These are phyloP conservation scores for Trypanosoma boissoni DNA, from an alignment of 208 protist genomes.

Conservation along the genomic window DNA sequence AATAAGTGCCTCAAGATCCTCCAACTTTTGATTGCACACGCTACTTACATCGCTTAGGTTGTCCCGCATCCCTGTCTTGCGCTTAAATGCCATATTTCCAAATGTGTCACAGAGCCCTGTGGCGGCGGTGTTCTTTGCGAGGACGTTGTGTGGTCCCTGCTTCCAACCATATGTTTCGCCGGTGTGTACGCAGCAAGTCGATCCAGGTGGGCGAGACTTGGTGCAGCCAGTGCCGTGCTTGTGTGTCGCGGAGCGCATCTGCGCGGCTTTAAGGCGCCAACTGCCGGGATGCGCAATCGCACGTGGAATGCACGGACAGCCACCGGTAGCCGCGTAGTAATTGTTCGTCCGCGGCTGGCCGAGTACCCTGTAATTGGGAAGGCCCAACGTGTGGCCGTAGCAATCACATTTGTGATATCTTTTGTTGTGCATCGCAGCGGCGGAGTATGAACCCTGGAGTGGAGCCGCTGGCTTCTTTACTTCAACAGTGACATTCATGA, in stretches of 20 bases:
- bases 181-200: conserved; percentile 51
- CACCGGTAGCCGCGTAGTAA: conserved; percentile 64
- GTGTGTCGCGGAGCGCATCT: conserved; percentile 55
- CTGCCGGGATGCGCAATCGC: conserved; percentile 60
- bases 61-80: conserved; percentile 27
- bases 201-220: conserved; percentile 25
- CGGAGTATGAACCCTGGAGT: conserved; percentile 14
- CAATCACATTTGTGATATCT: conserved; percentile 53
- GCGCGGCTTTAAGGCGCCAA: conserved; percentile 52
- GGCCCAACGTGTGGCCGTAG: conserved; percentile 46
- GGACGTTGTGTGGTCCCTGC: conserved; percentile 60
- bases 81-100: conserved; percentile 75
- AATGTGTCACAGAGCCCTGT: conserved; percentile 76
- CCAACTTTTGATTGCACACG: conserved; percentile 56
- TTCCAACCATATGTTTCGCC: conserved; percentile 62
- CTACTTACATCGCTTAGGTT: conserved; percentile 59
- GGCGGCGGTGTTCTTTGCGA: conserved; percentile 57
- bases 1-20: conserved; percentile 70
- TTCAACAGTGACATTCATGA: neutral
- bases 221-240: conserved; percentile 37
- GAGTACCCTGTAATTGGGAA: conserved; percentile 74
- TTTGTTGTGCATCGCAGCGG: conserved; percentile 14
- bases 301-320: conserved; percentile 75
- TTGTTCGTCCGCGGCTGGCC: conserved; percentile 75
- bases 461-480: neutral